These are phyloP conservation scores for Boletus chippewaensis DNA, from an alignment of 1,284 basidiomycete genomes.

Conservation along the genomic window DNA sequence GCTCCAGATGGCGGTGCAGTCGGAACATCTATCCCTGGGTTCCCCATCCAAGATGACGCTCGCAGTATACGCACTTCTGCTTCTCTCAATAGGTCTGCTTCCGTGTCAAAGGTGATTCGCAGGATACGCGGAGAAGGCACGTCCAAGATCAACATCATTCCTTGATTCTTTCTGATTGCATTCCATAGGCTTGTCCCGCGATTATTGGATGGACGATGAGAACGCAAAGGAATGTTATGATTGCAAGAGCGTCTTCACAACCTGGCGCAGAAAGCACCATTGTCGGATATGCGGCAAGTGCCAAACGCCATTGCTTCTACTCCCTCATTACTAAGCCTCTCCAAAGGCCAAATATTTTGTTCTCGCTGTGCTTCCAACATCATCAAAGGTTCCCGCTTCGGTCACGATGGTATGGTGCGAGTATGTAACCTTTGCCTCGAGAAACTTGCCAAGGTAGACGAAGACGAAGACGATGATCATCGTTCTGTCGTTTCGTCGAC, in stretches of 20 bases:
- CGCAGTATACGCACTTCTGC: conserved; percentile 68
- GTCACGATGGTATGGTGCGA: conserved; percentile 86
- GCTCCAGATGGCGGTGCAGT: conserved; percentile 51
- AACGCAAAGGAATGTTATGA: conserved; percentile 94
- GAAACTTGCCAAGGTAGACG: conserved; percentile 75
- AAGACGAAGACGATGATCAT: conserved; percentile 77
- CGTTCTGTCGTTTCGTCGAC: conserved; percentile 68
- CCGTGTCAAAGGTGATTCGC: conserved; percentile 85
- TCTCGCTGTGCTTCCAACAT: conserved; percentile 95
- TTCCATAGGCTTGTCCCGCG: conserved; percentile 62
- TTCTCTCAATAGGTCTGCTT: conserved; percentile 67
- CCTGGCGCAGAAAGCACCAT: conserved; percentile 92
- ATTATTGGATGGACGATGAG: conserved; percentile 98
- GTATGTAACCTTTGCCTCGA: conserved; percentile 93
- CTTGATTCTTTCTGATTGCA: conserved; percentile 11
- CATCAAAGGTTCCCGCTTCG: conserved; percentile 91
- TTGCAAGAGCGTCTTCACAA: conserved; percentile 85
- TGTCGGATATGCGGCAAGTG: conserved; percentile 83
- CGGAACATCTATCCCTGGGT: conserved; percentile 74
- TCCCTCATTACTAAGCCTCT: conserved; percentile 7
- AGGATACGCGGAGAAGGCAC: conserved; percentile 80
- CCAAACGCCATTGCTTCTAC: not conserved
- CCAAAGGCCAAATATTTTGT: conserved; percentile 81
- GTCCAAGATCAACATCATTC: conserved; percentile 14
- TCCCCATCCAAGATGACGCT: conserved; percentile 77